Evolutionary conservation across 257 asterid species (phyloP).

Genomic region (Voacanga thouarsii): DNA sequence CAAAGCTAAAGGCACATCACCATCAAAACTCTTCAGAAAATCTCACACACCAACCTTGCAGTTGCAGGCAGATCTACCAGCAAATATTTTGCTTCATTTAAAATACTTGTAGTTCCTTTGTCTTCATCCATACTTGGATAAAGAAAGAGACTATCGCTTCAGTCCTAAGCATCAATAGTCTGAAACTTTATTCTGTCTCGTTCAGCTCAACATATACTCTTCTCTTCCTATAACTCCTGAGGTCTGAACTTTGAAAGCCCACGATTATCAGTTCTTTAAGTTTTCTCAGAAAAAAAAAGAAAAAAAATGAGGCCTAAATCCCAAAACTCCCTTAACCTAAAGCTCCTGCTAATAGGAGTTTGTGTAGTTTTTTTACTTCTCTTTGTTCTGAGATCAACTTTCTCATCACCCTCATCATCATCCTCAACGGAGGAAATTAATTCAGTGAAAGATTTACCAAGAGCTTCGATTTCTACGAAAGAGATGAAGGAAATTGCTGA

Average conservation of each 20-base stretch:
- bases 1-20: constrained; percentile 11
- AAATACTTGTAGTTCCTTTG: constrained; percentile 43
- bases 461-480: constrained; percentile 17
- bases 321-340: constrained; percentile 39
- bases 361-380: constrained; percentile 29
- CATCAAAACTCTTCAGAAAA: constrained; percentile 17
- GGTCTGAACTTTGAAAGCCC: neutral
- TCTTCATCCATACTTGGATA: constrained; percentile 29
- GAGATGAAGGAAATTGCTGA: neutral
- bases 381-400: constrained; percentile 39
- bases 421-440: constrained; percentile 13
- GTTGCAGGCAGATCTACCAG: constrained; percentile 41
- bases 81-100: constrained; percentile 66
- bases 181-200: constrained; percentile 3
- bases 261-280: neutral
- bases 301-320: constrained; percentile 43
- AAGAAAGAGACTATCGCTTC: constrained; percentile 26
- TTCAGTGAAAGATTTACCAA: constrained; percentile 1
- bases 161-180: constrained; percentile 16
- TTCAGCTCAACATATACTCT: constrained; percentile 10
- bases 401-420: constrained; percentile 20
- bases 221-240: constrained; percentile 12
- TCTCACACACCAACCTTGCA: constrained; percentile 39
- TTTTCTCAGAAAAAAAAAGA: neutral
- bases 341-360: constrained; percentile 36